Percentiles rank a stretch among this genome's conserved stretches.
Conservation (phyloP, 108 stramenopile species). For the Nitzschia inconspicua region DNA sequence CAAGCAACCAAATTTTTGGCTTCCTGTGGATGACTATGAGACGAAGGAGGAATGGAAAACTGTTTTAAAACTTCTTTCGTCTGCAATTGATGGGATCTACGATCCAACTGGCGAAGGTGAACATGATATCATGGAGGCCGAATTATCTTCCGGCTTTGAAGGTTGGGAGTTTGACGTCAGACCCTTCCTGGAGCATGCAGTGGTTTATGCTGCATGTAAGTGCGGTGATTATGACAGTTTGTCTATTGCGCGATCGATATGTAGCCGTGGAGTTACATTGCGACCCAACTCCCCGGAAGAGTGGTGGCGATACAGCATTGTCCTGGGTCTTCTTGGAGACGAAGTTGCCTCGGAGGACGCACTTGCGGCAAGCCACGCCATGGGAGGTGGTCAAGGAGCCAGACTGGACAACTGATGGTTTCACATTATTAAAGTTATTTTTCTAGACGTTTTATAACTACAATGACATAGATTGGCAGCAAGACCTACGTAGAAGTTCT, state of each 20-base stretch:
- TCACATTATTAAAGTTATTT: too few relatives aligned
- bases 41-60: slow-evolving; percentile 51
- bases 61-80: slow-evolving; percentile 38
- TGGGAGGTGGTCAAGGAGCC: slow-evolving; percentile 65
- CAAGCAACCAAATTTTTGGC: slow-evolving; percentile 43
- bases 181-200: slow-evolving; percentile 67
- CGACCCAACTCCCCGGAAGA: slow-evolving; percentile 77
- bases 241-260: slow-evolving; percentile 65
- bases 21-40: slow-evolving; percentile 25
- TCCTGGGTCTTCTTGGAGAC: slow-evolving; percentile 76
- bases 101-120: slow-evolving; percentile 29
- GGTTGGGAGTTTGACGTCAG: slow-evolving; percentile 74
- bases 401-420: slow-evolving; percentile 21
- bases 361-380: slow-evolving; percentile 51
- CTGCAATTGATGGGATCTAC: slow-evolving; percentile 37
- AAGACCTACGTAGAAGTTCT: too few relatives aligned
- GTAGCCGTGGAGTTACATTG: slow-evolving; percentile 81
- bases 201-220: slow-evolving; percentile 70
- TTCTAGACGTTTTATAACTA: too few relatives aligned
- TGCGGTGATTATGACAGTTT: slow-evolving; percentile 69
- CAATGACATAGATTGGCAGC: too few relatives aligned
- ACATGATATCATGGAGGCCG: slow-evolving; percentile 20
- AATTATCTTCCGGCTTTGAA: slow-evolving; percentile 17
- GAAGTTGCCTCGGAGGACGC: slow-evolving; percentile 82
- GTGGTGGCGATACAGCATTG: slow-evolving; percentile 79